Evolutionary conservation across 2,329 filamentous ascomycete species (phyloP).

Genomic region (Cercospora janseana): DNA sequence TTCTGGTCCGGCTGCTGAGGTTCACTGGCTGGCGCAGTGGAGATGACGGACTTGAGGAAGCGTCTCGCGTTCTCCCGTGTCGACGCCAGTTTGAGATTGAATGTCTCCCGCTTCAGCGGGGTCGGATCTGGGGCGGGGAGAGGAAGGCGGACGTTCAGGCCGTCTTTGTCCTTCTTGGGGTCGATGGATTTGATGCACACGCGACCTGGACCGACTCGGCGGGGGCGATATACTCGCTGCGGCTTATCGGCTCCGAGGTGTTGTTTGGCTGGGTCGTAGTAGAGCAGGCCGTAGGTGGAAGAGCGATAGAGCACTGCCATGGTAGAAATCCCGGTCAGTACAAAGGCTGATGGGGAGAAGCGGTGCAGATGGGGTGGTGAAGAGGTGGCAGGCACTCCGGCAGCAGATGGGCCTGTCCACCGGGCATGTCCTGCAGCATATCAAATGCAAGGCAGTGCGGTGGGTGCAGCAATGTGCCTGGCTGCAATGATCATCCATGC

Average conservation of each 20-base stretch:
- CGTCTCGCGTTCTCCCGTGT: slow-evolving; percentile 51
- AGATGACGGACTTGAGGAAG: slow-evolving; percentile 49
- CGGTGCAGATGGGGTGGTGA: slow-evolving; percentile 12
- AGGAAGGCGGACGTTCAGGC: slow-evolving; percentile 15
- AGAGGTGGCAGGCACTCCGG: slow-evolving; percentile 10
- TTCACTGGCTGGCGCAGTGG: slow-evolving; percentile 16
- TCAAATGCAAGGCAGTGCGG: slow-evolving; percentile 8
- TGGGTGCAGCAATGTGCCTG: slow-evolving; percentile 20
- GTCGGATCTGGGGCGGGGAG: slow-evolving; percentile 18
- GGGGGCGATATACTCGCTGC: slow-evolving; percentile 48
- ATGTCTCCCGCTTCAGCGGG: slow-evolving; percentile 21
- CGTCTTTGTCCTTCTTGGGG: slow-evolving; percentile 41
- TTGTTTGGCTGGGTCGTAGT: slow-evolving; percentile 26
- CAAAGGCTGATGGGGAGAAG: neutral
- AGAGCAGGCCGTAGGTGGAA: slow-evolving; percentile 29
- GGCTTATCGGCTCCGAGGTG: slow-evolving; percentile 26
- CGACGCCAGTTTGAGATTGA: slow-evolving; percentile 50
- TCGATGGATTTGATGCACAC: slow-evolving; percentile 57
- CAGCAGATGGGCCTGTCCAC: slow-evolving; percentile 6
- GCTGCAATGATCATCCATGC: slow-evolving; percentile 24
- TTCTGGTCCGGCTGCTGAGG: slow-evolving; percentile 13
- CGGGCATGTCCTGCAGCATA: slow-evolving; percentile 19
- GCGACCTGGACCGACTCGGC: slow-evolving; percentile 56
- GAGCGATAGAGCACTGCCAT: slow-evolving; percentile 29
- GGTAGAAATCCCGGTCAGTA: slow-evolving; percentile 21